Percentiles rank a stretch among this genome's conserved stretches.
These are phyloP conservation scores for Quercus mongolica DNA, from an alignment of 306 rosid species.

Conservation along the genomic window DNA sequence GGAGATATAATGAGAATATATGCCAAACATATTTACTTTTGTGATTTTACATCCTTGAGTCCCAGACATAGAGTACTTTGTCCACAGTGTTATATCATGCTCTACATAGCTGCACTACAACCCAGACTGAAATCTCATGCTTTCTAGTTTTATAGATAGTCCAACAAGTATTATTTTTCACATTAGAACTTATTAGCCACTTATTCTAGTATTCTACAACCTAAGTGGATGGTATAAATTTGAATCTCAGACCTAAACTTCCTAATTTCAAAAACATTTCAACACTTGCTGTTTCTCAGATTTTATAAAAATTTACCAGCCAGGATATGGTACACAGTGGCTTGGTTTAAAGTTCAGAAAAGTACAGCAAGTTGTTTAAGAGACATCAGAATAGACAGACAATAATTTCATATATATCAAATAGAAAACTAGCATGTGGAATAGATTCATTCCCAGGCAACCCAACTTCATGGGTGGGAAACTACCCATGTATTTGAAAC, in stretches of 20 bases:
- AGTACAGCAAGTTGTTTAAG: not conserved
- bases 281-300: too few relatives aligned
- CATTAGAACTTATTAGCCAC: too few relatives aligned
- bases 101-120: not conserved
- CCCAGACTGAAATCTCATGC: not conserved
- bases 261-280: too few relatives aligned
- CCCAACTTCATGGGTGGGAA: not conserved
- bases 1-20: not conserved
- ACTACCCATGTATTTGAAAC: not conserved
- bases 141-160: not conserved
- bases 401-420: not conserved
- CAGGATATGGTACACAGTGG: not conserved
- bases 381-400: not conserved
- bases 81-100: not conserved
- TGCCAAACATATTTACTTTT: not conserved
- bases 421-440: not conserved
- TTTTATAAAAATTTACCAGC: not conserved
- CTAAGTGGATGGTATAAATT: not conserved
- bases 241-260: too few relatives aligned
- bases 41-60: not conserved
- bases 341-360: too few relatives aligned
- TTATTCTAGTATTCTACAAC: not conserved
- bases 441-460: not conserved
- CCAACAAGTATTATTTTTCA: too few relatives aligned
- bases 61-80: not conserved